These are phyloP conservation scores for Fraxinus anomala DNA, from an alignment of 257 asterid genomes.

Conservation along the genomic window DNA sequence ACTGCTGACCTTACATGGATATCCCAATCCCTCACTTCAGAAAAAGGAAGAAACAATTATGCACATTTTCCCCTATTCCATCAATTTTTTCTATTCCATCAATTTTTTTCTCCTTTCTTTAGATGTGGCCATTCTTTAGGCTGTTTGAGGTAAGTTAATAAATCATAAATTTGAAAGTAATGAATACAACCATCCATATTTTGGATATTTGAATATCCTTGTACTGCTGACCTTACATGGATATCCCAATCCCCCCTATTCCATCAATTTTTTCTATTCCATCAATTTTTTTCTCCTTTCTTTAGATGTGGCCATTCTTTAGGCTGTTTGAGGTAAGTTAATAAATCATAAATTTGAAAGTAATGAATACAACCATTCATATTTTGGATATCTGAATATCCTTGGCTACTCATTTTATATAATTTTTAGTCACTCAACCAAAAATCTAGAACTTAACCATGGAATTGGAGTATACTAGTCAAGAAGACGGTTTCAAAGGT, in stretches of 20 bases:
- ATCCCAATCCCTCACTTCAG: background rate
- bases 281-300: background rate
- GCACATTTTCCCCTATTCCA: background rate
- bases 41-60: background rate
- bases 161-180: background rate
- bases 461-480: background rate
- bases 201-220: background rate
- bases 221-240: background rate
- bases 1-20: background rate
- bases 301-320: background rate
- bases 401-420: background rate
- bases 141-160: background rate
- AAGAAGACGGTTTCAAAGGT: too few species aligned
- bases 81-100: background rate
- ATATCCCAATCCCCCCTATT: background rate
- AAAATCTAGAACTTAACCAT: background rate
- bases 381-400: background rate
- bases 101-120: background rate
- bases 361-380: background rate
- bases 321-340: background rate
- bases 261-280: background rate
- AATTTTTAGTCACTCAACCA: background rate
- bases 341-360: background rate
- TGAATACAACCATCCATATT: background rate
- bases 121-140: background rate